Evolutionary conservation across 768 basidiomycete genomes (phyloP).

Genomic region (Paxillus ammoniavirescens): DNA sequence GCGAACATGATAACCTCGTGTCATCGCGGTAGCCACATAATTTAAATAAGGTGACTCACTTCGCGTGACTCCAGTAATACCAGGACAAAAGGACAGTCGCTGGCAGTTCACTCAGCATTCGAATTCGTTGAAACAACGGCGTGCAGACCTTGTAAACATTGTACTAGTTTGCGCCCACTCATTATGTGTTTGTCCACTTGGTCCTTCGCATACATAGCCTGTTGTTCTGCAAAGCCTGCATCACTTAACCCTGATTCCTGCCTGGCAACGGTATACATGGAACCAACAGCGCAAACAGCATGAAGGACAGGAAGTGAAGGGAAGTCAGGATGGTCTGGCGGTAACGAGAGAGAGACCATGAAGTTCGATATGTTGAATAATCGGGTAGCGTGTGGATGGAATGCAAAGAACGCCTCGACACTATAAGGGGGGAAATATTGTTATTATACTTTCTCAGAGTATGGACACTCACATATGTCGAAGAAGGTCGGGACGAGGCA

Average conservation of each 20-base stretch:
- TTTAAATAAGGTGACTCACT: conserved; percentile 37
- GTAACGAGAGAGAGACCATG: conserved; percentile 58
- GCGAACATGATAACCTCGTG: not conserved
- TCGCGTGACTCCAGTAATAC: conserved; percentile 76
- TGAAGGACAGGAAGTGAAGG: conserved; percentile 72
- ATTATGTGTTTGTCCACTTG: conserved; percentile 46
- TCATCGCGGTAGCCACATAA: not conserved
- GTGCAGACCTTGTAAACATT: conserved; percentile 57
- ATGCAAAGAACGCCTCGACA: conserved; percentile 77
- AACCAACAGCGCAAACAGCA: conserved; percentile 82
- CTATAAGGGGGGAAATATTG: conserved; percentile 30
- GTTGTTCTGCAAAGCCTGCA: conserved; percentile 62
- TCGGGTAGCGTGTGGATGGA: conserved; percentile 70
- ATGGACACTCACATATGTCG: conserved; percentile 57
- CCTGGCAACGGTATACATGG: conserved; percentile 65
- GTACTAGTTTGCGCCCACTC: conserved; percentile 54
- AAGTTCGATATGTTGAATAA: conserved; percentile 70
- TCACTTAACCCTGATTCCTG: conserved; percentile 4
- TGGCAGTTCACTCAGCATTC: conserved; percentile 22
- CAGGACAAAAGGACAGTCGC: conserved; percentile 64
- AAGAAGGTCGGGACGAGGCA: conserved; percentile 62
- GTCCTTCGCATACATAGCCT: conserved; percentile 54
- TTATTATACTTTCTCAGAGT: not conserved
- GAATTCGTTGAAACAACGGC: not conserved
- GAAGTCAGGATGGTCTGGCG: conserved; percentile 70